A percentile compares a stretch with the other conserved stretches of the same genome.
Evolutionary conservation across 768 basidiomycete species (phyloP).

Genomic region (Neoboletus brunneissimus): DNA sequence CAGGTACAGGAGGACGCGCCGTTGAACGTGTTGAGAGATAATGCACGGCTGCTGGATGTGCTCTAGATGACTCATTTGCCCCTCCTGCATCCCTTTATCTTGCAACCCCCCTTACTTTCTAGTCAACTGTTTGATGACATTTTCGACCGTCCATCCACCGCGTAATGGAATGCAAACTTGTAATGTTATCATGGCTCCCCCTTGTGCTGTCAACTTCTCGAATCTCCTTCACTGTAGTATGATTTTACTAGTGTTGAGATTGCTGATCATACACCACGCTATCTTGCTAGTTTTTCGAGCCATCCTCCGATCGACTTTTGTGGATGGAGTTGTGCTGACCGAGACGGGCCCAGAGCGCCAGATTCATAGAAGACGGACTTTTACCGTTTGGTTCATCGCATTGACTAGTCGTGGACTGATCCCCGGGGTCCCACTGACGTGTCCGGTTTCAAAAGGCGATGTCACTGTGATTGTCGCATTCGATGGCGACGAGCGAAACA

Average conservation of each 20-base stretch:
- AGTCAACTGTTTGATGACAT: background rate
- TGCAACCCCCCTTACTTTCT: background rate
- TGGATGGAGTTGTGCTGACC: too few species aligned
- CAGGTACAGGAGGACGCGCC: constrained; percentile 1
- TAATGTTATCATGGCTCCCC: background rate
- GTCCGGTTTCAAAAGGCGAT: too few species aligned
- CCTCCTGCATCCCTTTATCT: background rate
- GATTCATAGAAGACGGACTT: too few species aligned
- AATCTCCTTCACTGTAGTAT: background rate
- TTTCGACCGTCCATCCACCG: background rate
- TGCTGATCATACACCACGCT: too few species aligned
- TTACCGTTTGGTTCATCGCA: too few species aligned
- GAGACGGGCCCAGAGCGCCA: too few species aligned
- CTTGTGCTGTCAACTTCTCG: background rate
- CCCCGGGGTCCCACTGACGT: too few species aligned
- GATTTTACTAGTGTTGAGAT: background rate
- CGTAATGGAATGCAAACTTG: background rate
- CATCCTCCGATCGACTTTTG: too few species aligned
- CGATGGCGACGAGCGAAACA: too few species aligned
- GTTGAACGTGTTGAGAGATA: background rate
- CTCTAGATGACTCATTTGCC: background rate
- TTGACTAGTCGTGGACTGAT: too few species aligned
- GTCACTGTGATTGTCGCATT: too few species aligned
- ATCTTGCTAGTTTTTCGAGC: too few species aligned
- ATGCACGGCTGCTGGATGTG: constrained; percentile 5